Percentiles rank a stretch among this genome's conserved stretches.
Conservation (phyloP, 306 rosid genomes). For the Lathyrus sativus region DNA sequence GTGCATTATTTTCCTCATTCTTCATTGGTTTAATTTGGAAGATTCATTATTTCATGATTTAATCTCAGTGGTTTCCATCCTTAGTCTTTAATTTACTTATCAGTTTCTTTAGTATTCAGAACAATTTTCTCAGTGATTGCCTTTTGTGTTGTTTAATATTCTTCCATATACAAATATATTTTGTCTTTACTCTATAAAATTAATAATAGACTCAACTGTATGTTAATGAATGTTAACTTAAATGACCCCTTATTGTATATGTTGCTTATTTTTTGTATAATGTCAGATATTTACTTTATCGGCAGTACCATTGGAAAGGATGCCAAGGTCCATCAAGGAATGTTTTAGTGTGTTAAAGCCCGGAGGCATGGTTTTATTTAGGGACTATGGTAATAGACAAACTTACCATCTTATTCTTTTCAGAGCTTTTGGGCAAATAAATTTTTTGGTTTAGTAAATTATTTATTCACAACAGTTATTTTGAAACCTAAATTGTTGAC, state of each 20-base stretch:
- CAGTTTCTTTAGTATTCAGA: not conserved
- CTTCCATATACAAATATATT: conserved; percentile 1
- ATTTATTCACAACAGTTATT: conserved; percentile 8
- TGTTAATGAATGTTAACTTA: not conserved
- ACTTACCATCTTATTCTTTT: conserved; percentile 13
- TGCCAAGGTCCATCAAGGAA: conserved; percentile 69
- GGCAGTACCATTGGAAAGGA: conserved; percentile 70
- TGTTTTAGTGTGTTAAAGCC: conserved; percentile 78
- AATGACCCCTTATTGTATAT: conserved; percentile 6
- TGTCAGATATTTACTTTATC: conserved; percentile 89
- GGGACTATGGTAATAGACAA: conserved; percentile 81
- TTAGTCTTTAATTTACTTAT: not conserved
- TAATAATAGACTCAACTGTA: not conserved
- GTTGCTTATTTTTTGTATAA: conserved; percentile 37
- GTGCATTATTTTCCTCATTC: not conserved
- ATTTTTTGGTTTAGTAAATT: conserved; percentile 2
- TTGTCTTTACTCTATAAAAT: conserved; percentile 4
- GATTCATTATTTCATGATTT: conserved; percentile 11
- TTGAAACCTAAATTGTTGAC: conserved; percentile 26
- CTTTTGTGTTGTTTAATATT: conserved; percentile 30
- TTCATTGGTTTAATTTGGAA: conserved; percentile 24
- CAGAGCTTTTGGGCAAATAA: conserved; percentile 15
- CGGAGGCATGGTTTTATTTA: conserved; percentile 83
- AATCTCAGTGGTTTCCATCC: not conserved
- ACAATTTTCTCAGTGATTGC: conserved; percentile 12